phyloP scores from a whole-genome alignment of 805 yeast genomes.

The Yamadazyma endophytica region DNA sequence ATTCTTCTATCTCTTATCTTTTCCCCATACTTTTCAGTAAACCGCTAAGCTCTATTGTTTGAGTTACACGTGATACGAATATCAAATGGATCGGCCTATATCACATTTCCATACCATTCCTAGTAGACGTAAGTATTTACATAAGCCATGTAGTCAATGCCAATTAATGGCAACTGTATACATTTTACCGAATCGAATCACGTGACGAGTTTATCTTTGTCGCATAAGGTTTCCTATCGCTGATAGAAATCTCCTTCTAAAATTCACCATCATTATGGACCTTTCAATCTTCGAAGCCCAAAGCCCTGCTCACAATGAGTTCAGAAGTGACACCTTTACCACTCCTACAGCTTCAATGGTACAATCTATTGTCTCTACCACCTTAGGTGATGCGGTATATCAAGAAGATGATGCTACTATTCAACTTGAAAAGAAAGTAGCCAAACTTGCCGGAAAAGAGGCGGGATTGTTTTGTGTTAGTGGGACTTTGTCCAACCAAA shows the following conservation, averaged over 20 bases:
- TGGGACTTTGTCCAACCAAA: conserved; percentile 88
- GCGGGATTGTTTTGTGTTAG: conserved; percentile 81
- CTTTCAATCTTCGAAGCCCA: conserved; percentile 12
- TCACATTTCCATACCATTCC: too few relatives aligned
- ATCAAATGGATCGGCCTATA: too few relatives aligned
- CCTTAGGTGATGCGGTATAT: conserved; percentile 88
- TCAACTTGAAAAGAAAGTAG: conserved; percentile 59
- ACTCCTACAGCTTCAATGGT: conserved; percentile 77
- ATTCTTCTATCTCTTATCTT: too few relatives aligned
- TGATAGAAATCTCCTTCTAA: neutral
- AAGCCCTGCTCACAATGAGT: conserved; percentile 34
- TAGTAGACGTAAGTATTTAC: too few relatives aligned
- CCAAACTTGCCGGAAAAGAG: conserved; percentile 69
- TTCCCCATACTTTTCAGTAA: too few relatives aligned
- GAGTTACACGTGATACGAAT: too few relatives aligned
- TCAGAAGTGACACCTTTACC: conserved; percentile 76
- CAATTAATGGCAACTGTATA: too few relatives aligned
- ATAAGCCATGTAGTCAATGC: too few relatives aligned
- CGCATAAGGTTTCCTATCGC: too few relatives aligned
- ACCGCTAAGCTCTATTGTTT: too few relatives aligned
- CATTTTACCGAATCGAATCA: too few relatives aligned
- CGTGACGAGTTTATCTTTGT: too few relatives aligned
- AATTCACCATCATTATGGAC: conserved; percentile 7
- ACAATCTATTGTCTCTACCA: conserved; percentile 44
- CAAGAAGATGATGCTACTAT: conserved; percentile 73